phyloP scores from a whole-genome alignment of 306 rosid species.

The Calophaca sinica region DNA sequence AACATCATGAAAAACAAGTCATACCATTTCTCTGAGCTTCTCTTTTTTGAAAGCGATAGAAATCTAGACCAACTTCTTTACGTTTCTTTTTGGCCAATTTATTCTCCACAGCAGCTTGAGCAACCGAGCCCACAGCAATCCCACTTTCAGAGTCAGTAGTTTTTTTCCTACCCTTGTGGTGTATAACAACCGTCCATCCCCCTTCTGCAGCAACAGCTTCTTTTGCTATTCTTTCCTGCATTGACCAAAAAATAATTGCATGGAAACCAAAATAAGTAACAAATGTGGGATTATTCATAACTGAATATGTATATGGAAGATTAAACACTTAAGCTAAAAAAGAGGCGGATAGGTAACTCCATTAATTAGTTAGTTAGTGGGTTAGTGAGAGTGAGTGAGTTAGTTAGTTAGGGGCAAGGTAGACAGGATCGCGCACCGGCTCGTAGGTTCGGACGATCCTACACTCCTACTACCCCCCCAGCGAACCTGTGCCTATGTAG shows the following conservation, averaged over 20 bases:
- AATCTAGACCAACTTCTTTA: conserved; percentile 70
- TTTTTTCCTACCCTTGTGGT: conserved; percentile 92
- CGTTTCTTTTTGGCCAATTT: conserved; percentile 71
- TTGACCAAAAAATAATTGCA: conserved; percentile 23
- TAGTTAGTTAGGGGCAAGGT: too few relatives aligned
- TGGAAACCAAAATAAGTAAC: conserved; percentile 14
- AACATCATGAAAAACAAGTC: conserved; percentile 13
- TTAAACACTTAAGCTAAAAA: too few relatives aligned
- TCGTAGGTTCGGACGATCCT: too few relatives aligned
- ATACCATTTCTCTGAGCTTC: conserved; percentile 91
- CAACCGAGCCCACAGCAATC: conserved; percentile 77
- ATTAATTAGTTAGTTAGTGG: too few relatives aligned
- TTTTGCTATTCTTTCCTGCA: conserved; percentile 78
- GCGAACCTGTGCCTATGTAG: too few relatives aligned
- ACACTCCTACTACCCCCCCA: too few relatives aligned
- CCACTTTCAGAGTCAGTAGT: conserved; percentile 86
- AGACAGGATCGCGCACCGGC: too few relatives aligned
- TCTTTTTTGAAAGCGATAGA: conserved; percentile 89
- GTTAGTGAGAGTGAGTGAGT: too few relatives aligned
- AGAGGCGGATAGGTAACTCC: too few relatives aligned
- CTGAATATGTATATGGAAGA: too few relatives aligned
- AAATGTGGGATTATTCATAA: conserved; percentile 15
- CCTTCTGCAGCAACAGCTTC: conserved; percentile 81
- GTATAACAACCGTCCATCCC: conserved; percentile 91
- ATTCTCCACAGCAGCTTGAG: conserved; percentile 74